Percentiles rank a stretch among this genome's conserved stretches.
phyloP scores from a whole-genome alignment of 2,329 filamentous ascomycete genomes.

The Pyrenochaeta sp. region DNA sequence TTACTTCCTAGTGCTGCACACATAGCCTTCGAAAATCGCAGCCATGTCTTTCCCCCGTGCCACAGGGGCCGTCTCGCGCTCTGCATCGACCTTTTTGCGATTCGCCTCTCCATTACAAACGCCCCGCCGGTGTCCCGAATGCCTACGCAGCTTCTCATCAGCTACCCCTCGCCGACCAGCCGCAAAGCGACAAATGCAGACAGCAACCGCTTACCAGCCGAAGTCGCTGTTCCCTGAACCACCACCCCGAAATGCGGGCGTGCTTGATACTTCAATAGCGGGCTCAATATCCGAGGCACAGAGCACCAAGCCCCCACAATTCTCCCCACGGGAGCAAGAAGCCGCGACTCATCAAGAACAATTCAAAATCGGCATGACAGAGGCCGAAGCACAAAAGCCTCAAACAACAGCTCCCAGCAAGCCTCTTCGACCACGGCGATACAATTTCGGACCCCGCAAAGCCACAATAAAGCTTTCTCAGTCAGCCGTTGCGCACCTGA shows the following conservation, averaged over 20 bases:
- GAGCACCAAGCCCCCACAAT: conserved; percentile 56
- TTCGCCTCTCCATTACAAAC: conserved; percentile 34
- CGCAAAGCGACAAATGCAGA: conserved; percentile 61
- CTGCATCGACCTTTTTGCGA: conserved; percentile 29
- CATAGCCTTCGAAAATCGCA: conserved; percentile 6
- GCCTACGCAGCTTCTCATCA: conserved; percentile 55
- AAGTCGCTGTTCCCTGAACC: conserved; percentile 64
- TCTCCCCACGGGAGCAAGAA: conserved; percentile 31
- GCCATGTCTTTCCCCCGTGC: conserved; percentile 44
- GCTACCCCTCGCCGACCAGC: conserved; percentile 44
- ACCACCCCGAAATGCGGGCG: conserved; percentile 65
- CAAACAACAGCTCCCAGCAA: conserved; percentile 58
- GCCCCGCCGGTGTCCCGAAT: conserved; percentile 51
- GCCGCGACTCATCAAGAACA: conserved; percentile 29
- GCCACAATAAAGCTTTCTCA: conserved; percentile 88
- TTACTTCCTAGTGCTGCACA: conserved; percentile 5
- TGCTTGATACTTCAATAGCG: conserved; percentile 68
- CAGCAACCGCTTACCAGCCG: conserved; percentile 69
- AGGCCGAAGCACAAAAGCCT: conserved; percentile 70
- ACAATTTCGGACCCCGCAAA: conserved; percentile 81
- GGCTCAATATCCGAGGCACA: conserved; percentile 57
- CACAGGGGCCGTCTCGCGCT: conserved; percentile 31
- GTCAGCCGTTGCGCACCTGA: conserved; percentile 79
- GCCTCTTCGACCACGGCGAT: conserved; percentile 63
- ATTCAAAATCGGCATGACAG: conserved; percentile 59